These are phyloP conservation scores for Podospora conica DNA, from an alignment of 495 filamentous ascomycete species.

Conservation along the genomic window DNA sequence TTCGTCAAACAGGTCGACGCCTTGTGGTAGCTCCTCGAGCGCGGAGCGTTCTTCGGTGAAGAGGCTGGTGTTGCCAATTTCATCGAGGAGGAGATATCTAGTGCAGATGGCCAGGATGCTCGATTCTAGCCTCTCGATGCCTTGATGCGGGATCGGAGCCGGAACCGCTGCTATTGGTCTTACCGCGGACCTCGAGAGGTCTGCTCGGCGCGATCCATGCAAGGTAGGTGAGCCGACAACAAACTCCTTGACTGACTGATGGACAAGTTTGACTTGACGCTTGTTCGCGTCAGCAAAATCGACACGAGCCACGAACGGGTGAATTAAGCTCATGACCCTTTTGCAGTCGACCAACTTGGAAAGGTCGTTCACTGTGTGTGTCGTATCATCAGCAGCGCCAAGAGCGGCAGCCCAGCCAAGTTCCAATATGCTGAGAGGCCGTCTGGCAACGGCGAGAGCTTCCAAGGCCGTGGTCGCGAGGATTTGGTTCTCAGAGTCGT, in stretches of 20 bases:
- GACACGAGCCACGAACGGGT: neutral
- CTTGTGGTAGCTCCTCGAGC: neutral
- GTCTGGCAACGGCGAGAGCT: neutral
- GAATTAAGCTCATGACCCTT: neutral
- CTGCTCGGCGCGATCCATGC: neutral
- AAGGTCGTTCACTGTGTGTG: neutral
- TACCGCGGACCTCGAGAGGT: too few relatives aligned
- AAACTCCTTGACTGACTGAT: neutral
- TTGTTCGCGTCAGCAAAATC: neutral
- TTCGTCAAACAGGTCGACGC: neutral
- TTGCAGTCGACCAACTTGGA: neutral
- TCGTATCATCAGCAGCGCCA: neutral
- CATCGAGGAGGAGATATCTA: neutral
- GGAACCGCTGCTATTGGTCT: neutral
- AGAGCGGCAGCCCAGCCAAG: neutral
- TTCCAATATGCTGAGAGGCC: conserved; percentile 1
- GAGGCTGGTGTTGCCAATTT: neutral
- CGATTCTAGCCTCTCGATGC: neutral
- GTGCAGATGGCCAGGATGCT: neutral
- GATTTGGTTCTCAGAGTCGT: neutral
- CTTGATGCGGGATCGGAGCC: neutral
- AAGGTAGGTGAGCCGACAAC: neutral
- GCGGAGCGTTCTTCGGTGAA: neutral
- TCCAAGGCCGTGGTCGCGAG: neutral
- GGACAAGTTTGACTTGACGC: neutral